phyloP scores from a whole-genome alignment of 495 filamentous ascomycete genomes.

The Xylona heveae region DNA sequence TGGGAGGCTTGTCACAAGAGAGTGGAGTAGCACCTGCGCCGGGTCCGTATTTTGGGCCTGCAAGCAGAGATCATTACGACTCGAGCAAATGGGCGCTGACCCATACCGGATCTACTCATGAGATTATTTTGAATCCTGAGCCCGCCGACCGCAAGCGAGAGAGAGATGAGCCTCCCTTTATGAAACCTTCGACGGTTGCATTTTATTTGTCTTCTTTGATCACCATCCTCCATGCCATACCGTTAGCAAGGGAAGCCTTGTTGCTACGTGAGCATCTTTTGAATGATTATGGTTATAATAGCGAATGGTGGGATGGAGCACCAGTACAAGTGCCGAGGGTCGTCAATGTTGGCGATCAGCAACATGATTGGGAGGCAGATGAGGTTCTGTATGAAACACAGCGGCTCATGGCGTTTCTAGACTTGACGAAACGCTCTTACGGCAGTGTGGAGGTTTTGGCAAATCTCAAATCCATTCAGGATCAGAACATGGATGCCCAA shows the following conservation, averaged over 20 bases:
- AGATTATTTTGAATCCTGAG: conserved; percentile 37
- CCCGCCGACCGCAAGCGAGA: conserved; percentile 37
- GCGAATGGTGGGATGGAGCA: conserved; percentile 74
- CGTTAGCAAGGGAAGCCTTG: conserved; percentile 55
- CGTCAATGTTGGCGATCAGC: conserved; percentile 24
- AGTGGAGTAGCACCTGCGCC: conserved; percentile 26
- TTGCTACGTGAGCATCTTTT: conserved; percentile 29
- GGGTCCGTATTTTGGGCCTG: conserved; percentile 37
- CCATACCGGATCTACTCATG: conserved; percentile 26
- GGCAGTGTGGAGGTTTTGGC: conserved; percentile 45
- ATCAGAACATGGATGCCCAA: conserved; percentile 5
- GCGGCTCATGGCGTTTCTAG: conserved; percentile 72
- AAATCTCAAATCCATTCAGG: conserved; percentile 19
- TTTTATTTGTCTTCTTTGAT: conserved; percentile 46
- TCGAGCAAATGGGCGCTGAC: conserved; percentile 61
- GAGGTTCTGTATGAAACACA: conserved; percentile 38
- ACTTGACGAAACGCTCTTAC: conserved; percentile 58
- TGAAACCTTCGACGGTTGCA: conserved; percentile 37
- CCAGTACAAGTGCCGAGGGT: conserved; percentile 34
- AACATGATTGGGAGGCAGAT: conserved; percentile 20
- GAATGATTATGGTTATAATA: conserved; percentile 41
- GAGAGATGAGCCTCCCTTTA: conserved; percentile 40
- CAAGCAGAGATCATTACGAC: conserved; percentile 52
- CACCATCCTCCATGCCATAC: conserved; percentile 69
- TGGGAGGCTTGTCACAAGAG: conserved; percentile 31